These are phyloP conservation scores for Onygenales sp. DNA, from an alignment of 2,329 filamentous ascomycete genomes.

Conservation along the genomic window DNA sequence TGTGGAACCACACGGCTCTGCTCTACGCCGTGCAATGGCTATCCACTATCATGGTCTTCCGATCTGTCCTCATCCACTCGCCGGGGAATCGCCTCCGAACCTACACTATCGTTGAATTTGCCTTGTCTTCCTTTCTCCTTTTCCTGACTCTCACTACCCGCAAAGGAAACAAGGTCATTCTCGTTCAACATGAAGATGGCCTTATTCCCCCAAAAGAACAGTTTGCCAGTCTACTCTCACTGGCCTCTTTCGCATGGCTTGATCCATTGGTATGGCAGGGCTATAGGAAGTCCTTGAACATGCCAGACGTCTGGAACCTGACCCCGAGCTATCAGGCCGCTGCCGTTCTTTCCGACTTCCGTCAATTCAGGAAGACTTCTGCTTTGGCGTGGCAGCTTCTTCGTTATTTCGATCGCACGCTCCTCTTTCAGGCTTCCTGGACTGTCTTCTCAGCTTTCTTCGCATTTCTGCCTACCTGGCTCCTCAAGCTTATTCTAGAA, in stretches of 20 bases:
- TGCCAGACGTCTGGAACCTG: slow-evolving; percentile 86
- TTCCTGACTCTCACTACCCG: slow-evolving; percentile 69
- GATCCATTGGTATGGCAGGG: slow-evolving; percentile 83
- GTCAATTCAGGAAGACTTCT: slow-evolving; percentile 73
- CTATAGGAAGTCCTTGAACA: slow-evolving; percentile 73
- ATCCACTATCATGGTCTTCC: slow-evolving; percentile 65
- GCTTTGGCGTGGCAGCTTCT: slow-evolving; percentile 71
- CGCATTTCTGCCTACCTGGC: slow-evolving; percentile 81
- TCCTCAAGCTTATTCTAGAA: slow-evolving; percentile 83
- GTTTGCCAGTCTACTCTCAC: slow-evolving; percentile 76
- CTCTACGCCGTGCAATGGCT: slow-evolving; percentile 81
- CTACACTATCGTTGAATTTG: slow-evolving; percentile 65
- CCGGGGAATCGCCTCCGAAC: slow-evolving; percentile 52
- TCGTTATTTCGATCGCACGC: slow-evolving; percentile 68
- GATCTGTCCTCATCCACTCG: slow-evolving; percentile 74
- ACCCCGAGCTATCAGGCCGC: slow-evolving; percentile 80
- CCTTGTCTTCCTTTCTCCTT: slow-evolving; percentile 63
- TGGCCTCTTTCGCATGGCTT: slow-evolving; percentile 83
- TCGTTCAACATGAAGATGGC: slow-evolving; percentile 80
- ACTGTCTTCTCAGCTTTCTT: slow-evolving; percentile 71
- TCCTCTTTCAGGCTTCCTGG: slow-evolving; percentile 71
- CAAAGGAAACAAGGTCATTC: slow-evolving; percentile 82
- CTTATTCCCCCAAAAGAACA: slow-evolving; percentile 82
- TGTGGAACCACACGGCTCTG: slow-evolving; percentile 88
- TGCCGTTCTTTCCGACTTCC: slow-evolving; percentile 68